Evolutionary conservation across 768 basidiomycete genomes (phyloP).

Genomic region (Tricholoma bakamatsutake): DNA sequence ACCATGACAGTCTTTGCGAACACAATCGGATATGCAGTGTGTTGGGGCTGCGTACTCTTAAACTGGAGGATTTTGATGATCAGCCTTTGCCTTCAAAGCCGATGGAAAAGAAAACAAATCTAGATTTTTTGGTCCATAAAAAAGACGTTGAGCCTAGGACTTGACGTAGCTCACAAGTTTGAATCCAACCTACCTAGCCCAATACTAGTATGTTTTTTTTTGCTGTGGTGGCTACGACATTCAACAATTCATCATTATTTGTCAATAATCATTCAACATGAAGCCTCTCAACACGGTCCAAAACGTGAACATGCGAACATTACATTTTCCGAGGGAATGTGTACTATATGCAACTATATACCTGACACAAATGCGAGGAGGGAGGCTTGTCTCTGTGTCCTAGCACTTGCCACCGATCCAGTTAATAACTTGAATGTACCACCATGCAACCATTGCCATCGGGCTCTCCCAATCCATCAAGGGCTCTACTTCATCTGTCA

Average conservation of each 20-base stretch:
- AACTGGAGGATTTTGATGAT: neutral
- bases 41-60: neutral
- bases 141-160: neutral
- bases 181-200: neutral
- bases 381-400: neutral
- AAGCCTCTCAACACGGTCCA: neutral
- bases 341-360: neutral
- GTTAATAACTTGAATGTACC: constrained; percentile 18
- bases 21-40: neutral
- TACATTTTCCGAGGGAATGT: neutral
- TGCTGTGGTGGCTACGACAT: neutral
- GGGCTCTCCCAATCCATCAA: constrained; percentile 49
- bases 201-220: neutral
- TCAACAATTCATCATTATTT: neutral
- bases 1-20: neutral
- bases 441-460: constrained; percentile 43
- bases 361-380: neutral
- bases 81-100: neutral
- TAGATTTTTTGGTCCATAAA: neutral
- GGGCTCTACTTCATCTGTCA: constrained; percentile 41
- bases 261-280: neutral
- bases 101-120: neutral
- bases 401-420: constrained; percentile 4
- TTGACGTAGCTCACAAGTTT: neutral
- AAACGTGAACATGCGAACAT: neutral